These are phyloP conservation scores for Mortierella polycephala DNA, from an alignment of 371 early-diverging fungal species.

Conservation along the genomic window DNA sequence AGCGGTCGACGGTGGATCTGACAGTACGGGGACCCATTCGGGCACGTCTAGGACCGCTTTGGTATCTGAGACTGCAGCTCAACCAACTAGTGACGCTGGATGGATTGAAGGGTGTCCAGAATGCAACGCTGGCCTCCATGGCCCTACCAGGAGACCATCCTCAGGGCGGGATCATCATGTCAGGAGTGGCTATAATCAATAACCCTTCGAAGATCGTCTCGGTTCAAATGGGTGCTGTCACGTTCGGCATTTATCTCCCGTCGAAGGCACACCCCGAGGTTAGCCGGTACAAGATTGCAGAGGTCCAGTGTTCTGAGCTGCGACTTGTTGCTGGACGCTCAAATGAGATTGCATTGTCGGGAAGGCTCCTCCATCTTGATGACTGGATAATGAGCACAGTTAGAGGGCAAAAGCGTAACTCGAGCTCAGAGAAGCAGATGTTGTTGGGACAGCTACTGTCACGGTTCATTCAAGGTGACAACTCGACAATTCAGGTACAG, in stretches of 20 bases:
- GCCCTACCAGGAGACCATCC: conserved; percentile 42
- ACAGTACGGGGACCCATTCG: conserved; percentile 27
- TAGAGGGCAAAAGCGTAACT: neutral
- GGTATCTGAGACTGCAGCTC: conserved; percentile 36
- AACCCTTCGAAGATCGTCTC: conserved; percentile 43
- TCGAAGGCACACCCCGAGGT: conserved; percentile 31
- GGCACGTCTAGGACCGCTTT: conserved; percentile 31
- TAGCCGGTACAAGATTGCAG: conserved; percentile 43
- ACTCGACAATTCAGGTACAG: conserved; percentile 44
- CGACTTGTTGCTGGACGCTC: conserved; percentile 26
- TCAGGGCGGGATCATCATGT: conserved; percentile 43
- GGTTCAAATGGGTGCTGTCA: conserved; percentile 30
- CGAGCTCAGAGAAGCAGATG: conserved; percentile 42
- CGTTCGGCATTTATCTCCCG: conserved; percentile 49
- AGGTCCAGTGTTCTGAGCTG: conserved; percentile 25
- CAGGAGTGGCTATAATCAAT: conserved; percentile 33
- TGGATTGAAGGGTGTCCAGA: conserved; percentile 42
- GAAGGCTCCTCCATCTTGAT: conserved; percentile 49
- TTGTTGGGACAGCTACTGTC: conserved; percentile 38
- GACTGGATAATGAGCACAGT: conserved; percentile 29
- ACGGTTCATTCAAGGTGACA: conserved; percentile 37
- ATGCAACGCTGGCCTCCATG: conserved; percentile 41
- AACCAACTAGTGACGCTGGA: conserved; percentile 23
- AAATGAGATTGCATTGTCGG: conserved; percentile 23
- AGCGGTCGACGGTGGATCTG: conserved; percentile 23